A percentile compares a stretch with the other conserved stretches of the same genome.
These are phyloP conservation scores for Hymenoscyphus albidus DNA, from an alignment of 2,329 filamentous ascomycete species.

Conservation along the genomic window DNA sequence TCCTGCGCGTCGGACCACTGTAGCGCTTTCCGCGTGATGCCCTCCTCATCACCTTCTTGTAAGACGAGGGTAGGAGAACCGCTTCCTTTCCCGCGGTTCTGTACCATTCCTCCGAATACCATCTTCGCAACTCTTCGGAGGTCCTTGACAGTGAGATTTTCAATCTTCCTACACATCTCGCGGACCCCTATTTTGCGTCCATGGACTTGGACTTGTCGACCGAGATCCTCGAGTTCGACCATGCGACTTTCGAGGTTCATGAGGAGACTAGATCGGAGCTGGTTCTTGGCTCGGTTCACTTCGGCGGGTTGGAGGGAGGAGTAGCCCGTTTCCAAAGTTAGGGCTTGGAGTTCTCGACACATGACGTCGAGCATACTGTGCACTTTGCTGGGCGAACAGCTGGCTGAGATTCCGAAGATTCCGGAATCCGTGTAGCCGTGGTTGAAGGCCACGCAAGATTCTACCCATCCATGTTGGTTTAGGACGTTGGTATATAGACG, in stretches of 20 bases:
- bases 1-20: conserved; percentile 89
- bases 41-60: conserved; percentile 76
- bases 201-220: conserved; percentile 94
- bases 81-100: conserved; percentile 72
- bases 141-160: conserved; percentile 74
- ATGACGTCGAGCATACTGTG: conserved; percentile 89
- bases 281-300: conserved; percentile 93
- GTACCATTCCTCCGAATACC: conserved; percentile 72
- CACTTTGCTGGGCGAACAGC: conserved; percentile 75
- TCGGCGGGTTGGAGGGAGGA: conserved; percentile 68
- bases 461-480: conserved; percentile 97
- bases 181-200: conserved; percentile 85
- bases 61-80: conserved; percentile 91
- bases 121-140: conserved; percentile 74
- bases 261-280: conserved; percentile 80
- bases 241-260: conserved; percentile 98
- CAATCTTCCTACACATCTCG: conserved; percentile 90
- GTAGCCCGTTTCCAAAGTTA: conserved; percentile 74
- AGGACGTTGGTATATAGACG: conserved; percentile 96
- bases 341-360: conserved; percentile 78
- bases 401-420: conserved; percentile 87
- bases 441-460: conserved; percentile 94
- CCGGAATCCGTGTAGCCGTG: conserved; percentile 95
- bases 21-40: conserved; percentile 63
- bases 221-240: conserved; percentile 95